Percentiles rank a stretch among this genome's conserved stretches.
Conservation (phyloP, 192 early-diverging fungal species). For the Gryganskiella cystojenkinii region DNA sequence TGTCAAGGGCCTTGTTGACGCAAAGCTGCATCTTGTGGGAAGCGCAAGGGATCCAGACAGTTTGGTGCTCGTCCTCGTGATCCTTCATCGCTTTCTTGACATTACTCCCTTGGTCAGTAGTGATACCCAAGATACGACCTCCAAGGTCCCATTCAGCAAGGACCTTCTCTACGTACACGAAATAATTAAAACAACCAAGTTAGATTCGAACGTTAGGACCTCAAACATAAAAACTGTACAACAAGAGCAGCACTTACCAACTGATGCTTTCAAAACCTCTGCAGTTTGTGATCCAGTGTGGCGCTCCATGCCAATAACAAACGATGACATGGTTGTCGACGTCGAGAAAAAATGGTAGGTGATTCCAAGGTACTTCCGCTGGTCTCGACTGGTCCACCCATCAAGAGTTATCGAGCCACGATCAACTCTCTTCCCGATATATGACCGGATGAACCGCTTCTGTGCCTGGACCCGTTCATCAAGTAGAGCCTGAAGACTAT, state of each 20-base stretch:
- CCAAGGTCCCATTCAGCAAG: neutral
- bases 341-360: slow-evolving; percentile 10
- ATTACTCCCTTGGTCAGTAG: slow-evolving; percentile 1
- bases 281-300: too few relatives aligned
- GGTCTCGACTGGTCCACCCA: slow-evolving; percentile 11
- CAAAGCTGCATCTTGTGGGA: slow-evolving; percentile 1
- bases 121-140: neutral
- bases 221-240: too few relatives aligned
- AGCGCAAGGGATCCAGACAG: neutral
- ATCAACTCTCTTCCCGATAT: too few relatives aligned
- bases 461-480: too few relatives aligned
- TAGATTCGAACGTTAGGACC: too few relatives aligned
- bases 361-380: slow-evolving; percentile 14
- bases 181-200: neutral
- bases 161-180: neutral
- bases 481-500: too few relatives aligned
- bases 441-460: too few relatives aligned
- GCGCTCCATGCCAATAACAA: slow-evolving; percentile 12
- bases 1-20: neutral
- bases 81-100: neutral
- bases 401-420: slow-evolving; percentile 7
- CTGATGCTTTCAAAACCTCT: too few relatives aligned
- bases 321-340: neutral
- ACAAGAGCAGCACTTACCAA: too few relatives aligned
- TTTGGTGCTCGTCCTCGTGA: neutral